Percentiles rank a stretch among this genome's conserved stretches.
Evolutionary conservation across 2,329 filamentous ascomycete species (phyloP).

Genomic region (Talaromyces verruculosus): DNA sequence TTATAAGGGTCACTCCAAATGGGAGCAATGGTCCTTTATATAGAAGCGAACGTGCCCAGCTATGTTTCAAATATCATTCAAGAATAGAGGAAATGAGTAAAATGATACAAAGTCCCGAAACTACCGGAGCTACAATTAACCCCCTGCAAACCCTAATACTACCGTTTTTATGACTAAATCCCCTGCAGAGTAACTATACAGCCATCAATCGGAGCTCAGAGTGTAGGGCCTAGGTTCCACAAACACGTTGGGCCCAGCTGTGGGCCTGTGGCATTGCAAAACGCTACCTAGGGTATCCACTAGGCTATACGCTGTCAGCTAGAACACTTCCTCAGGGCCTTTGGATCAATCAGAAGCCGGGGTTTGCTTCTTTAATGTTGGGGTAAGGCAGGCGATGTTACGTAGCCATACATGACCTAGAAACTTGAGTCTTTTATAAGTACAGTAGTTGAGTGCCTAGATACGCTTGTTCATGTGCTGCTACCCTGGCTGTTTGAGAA

Average conservation of each 20-base stretch:
- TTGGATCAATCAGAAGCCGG: constrained; percentile 2
- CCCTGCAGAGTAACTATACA: background rate
- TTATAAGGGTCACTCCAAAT: background rate
- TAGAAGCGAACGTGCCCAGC: background rate
- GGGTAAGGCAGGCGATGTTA: constrained; percentile 2
- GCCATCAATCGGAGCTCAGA: background rate
- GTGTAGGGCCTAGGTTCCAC: background rate
- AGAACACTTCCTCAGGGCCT: background rate
- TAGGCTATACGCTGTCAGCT: background rate
- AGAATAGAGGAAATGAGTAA: background rate
- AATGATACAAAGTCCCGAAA: background rate
- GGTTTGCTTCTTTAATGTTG: background rate
- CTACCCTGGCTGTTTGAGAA: background rate
- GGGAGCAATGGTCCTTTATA: background rate
- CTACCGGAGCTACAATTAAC: background rate
- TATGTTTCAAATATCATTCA: background rate
- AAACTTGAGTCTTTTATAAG: background rate
- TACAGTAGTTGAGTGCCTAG: background rate
- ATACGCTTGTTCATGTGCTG: background rate
- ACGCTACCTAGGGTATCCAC: background rate
- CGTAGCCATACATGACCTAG: constrained; percentile 1
- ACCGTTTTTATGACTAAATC: background rate
- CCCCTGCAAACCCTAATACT: background rate
- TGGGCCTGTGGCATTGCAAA: background rate
- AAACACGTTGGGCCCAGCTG: background rate